phyloP scores from a whole-genome alignment of 2,329 filamentous ascomycete genomes.

The Phaeophleospora eucalypticola region DNA sequence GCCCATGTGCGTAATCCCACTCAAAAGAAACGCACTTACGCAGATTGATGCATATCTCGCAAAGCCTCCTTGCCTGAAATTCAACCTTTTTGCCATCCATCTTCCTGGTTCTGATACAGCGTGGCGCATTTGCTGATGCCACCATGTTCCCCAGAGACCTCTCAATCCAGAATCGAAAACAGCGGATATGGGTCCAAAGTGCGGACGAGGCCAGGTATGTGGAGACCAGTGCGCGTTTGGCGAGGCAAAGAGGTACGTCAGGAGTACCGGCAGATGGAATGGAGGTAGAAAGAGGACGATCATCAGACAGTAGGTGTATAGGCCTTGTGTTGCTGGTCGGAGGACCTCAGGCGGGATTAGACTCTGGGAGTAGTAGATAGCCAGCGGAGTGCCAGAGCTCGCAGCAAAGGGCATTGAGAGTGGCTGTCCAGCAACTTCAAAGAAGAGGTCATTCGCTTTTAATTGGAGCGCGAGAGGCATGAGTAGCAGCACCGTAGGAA shows the following conservation, averaged over 20 bases:
- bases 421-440: slow-evolving; percentile 10
- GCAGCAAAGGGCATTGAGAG: background rate
- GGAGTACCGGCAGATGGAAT: slow-evolving; percentile 19
- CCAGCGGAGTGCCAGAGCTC: background rate
- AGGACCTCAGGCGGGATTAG: slow-evolving; percentile 17
- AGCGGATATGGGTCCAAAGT: slow-evolving; percentile 25
- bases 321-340: slow-evolving; percentile 22
- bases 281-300: slow-evolving; percentile 25
- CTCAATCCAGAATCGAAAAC: slow-evolving; percentile 23
- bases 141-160: slow-evolving; percentile 31
- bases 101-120: slow-evolving; percentile 24
- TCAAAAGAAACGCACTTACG: slow-evolving; percentile 25
- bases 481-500: slow-evolving; percentile 22
- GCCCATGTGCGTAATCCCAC: slow-evolving; percentile 30
- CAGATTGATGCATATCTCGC: slow-evolving; percentile 23
- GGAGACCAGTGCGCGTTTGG: slow-evolving; percentile 23
- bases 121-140: slow-evolving; percentile 33
- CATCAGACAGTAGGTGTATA: slow-evolving; percentile 27
- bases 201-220: slow-evolving; percentile 25
- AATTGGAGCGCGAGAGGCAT: slow-evolving; percentile 14
- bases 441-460: slow-evolving; percentile 23
- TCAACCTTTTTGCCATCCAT: slow-evolving; percentile 20
- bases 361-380: slow-evolving; percentile 1
- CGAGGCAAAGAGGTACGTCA: slow-evolving; percentile 17
- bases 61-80: slow-evolving; percentile 10